phyloP scores from a whole-genome alignment of 768 basidiomycete genomes.

The Russula earlei region DNA sequence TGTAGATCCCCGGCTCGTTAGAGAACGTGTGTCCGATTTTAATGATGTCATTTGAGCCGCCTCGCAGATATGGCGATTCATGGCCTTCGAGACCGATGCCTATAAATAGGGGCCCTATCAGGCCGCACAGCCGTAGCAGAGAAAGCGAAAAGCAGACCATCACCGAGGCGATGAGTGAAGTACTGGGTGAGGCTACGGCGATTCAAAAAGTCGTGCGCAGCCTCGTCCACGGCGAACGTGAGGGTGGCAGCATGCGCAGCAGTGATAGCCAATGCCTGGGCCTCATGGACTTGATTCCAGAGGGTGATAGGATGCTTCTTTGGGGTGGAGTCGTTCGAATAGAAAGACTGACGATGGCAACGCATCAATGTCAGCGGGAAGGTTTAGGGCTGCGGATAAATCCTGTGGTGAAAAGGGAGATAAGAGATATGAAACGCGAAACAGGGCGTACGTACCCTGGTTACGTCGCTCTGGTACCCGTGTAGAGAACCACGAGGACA shows the following conservation, averaged over 20 bases:
- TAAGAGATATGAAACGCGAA: not conserved
- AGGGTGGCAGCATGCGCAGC: conserved; percentile 38
- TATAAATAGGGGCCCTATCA: conserved; percentile 23
- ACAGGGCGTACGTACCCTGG: conserved; percentile 41
- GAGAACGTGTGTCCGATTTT: conserved; percentile 66
- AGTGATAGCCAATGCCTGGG: conserved; percentile 48
- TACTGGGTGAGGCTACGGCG: conserved; percentile 38
- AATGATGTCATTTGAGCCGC: conserved; percentile 51
- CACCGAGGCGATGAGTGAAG: conserved; percentile 78
- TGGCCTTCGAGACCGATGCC: conserved; percentile 82
- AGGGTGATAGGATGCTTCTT: conserved; percentile 41
- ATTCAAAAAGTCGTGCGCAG: conserved; percentile 46
- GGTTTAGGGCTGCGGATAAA: not conserved
- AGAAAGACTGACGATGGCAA: conserved; percentile 45
- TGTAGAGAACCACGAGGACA: conserved; percentile 56
- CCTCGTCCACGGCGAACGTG: conserved; percentile 49
- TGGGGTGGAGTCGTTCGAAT: conserved; percentile 47
- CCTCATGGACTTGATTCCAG: conserved; percentile 57
- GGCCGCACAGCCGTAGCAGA: no score
- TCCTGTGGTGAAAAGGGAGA: not conserved
- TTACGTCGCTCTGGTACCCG: conserved; percentile 73
- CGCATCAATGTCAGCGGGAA: conserved; percentile 5
- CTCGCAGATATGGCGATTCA: conserved; percentile 64
- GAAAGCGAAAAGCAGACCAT: conserved; percentile 36
- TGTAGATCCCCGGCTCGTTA: conserved; percentile 72